Conservation (phyloP, 2,329 filamentous ascomycete species). For the Trichoderma sp. region DNA sequence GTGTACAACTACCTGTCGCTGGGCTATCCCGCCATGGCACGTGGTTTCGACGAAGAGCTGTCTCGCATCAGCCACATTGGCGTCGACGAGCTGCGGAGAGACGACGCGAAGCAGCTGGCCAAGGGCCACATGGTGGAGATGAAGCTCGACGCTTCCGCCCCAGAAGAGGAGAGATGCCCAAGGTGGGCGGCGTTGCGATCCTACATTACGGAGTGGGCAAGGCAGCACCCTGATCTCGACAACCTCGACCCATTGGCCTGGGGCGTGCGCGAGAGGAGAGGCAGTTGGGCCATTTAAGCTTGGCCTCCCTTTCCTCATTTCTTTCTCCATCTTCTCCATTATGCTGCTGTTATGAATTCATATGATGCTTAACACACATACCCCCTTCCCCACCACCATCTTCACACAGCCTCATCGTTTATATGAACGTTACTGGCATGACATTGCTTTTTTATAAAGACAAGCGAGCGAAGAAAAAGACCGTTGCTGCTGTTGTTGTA, state of each 20-base stretch:
- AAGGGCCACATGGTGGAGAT: constrained; percentile 72
- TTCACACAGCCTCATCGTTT: neutral
- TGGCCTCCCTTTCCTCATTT: neutral
- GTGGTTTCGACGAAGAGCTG: constrained; percentile 81
- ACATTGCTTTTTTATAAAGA: neutral
- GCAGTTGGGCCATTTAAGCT: constrained; percentile 69
- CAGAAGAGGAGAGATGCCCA: constrained; percentile 57
- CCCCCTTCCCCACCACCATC: neutral
- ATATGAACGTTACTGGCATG: neutral
- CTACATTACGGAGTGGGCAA: constrained; percentile 88
- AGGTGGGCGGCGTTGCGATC: constrained; percentile 81
- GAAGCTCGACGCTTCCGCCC: constrained; percentile 45
- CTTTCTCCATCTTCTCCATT: neutral
- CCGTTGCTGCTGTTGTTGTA: neutral
- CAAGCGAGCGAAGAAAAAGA: neutral
- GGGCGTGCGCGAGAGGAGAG: constrained; percentile 66
- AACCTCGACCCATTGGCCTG: constrained; percentile 61
- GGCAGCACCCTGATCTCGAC: constrained; percentile 77
- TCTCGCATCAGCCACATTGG: constrained; percentile 74
- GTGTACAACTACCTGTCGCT: constrained; percentile 97
- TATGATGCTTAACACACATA: neutral
- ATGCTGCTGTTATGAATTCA: neutral
- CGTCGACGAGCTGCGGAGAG: constrained; percentile 66
- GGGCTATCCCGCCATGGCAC: constrained; percentile 84
- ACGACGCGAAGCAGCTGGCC: constrained; percentile 64